phyloP scores from a whole-genome alignment of 2,329 filamentous ascomycete genomes.

The Pseudocercospora fuligena region DNA sequence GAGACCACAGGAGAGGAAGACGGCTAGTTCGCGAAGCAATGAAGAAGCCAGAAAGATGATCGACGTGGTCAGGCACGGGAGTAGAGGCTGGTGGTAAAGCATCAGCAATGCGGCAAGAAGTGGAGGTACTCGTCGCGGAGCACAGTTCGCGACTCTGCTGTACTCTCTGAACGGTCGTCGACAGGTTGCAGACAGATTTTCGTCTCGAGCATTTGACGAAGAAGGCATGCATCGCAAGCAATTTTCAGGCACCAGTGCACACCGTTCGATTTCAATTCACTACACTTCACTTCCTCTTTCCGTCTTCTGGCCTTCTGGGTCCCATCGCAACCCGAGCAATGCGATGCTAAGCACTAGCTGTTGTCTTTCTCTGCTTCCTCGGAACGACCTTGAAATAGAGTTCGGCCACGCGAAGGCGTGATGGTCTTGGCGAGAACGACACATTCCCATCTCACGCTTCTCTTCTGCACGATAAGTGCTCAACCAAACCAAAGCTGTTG shows the following conservation, averaged over 20 bases:
- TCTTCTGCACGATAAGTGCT: background rate
- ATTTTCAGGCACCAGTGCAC: background rate
- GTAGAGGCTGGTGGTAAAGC: background rate
- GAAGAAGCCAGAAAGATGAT: conserved; percentile 1
- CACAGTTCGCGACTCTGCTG: too few relatives aligned
- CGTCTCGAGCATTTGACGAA: background rate
- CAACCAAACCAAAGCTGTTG: background rate
- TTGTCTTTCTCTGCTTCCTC: background rate
- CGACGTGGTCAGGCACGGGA: background rate
- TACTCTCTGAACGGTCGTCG: too few relatives aligned
- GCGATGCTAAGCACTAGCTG: background rate
- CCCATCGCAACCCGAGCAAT: background rate
- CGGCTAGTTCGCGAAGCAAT: conserved; percentile 1
- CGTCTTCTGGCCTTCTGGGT: background rate
- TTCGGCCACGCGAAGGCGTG: background rate
- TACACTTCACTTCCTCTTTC: background rate
- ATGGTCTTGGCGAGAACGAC: background rate
- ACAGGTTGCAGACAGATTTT: too few relatives aligned
- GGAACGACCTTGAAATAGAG: background rate
- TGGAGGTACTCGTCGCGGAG: too few relatives aligned
- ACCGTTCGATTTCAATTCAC: background rate
- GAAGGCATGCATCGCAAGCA: background rate
- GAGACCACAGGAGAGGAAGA: conserved; percentile 3
- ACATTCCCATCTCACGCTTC: background rate
- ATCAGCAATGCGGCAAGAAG: too few relatives aligned